Evolutionary conservation across 1,284 basidiomycete genomes (phyloP).

Genomic region (Chalciporus sp.): DNA sequence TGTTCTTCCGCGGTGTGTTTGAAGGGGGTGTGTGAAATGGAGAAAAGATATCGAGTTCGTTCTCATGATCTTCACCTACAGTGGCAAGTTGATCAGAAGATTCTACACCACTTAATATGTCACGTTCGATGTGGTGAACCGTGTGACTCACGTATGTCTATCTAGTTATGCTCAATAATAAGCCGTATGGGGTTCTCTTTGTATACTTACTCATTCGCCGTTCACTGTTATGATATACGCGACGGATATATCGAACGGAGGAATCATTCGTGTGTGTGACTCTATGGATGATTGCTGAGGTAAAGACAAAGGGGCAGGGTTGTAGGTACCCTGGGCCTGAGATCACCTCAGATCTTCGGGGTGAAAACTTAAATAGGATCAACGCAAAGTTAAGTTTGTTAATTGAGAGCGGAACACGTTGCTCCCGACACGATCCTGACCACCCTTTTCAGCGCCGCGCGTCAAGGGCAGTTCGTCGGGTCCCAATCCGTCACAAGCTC

Average conservation of each 20-base stretch:
- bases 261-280: not conserved
- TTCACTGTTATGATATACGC: no score
- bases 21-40: not conserved
- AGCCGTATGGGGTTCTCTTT: no score
- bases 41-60: constrained; percentile 19
- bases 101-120: constrained; percentile 6
- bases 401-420: constrained; percentile 8
- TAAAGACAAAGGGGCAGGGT: not conserved
- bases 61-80: constrained; percentile 26
- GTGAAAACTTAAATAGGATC: constrained; percentile 3
- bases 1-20: not conserved
- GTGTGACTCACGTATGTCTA: not conserved
- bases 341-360: not conserved
- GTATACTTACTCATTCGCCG: not conserved
- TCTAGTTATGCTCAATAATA: not conserved
- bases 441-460: not conserved
- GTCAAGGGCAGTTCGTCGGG: constrained; percentile 16
- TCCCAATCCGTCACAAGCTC: constrained; percentile 10
- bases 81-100: not conserved
- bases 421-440: not conserved
- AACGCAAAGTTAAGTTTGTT: constrained; percentile 28
- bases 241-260: not conserved
- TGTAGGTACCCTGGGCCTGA: constrained; percentile 2
- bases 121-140: not conserved
- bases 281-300: not conserved